Percentiles rank a stretch among this genome's conserved stretches.
These are phyloP conservation scores for Phytophthora melonis DNA, from an alignment of 352 stramenopile species.

Conservation along the genomic window DNA sequence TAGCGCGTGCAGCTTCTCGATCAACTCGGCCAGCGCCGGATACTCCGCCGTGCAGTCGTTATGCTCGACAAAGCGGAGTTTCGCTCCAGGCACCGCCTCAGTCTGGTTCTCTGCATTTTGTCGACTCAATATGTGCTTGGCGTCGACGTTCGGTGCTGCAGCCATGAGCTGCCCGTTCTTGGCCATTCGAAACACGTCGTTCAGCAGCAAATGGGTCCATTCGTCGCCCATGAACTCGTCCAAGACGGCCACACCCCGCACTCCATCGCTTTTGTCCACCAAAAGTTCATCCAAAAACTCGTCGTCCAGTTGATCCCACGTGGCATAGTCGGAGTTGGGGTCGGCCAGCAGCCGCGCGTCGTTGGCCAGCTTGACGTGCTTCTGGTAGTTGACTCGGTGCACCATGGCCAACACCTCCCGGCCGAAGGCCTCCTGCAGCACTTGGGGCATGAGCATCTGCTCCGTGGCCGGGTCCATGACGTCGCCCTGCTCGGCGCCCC, in stretches of 20 bases:
- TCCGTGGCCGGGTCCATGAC: slow-evolving; percentile 84
- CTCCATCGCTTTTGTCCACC: slow-evolving; percentile 1
- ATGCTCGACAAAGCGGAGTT: slow-evolving; percentile 72
- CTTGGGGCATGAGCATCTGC: slow-evolving; percentile 68
- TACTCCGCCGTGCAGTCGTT: slow-evolving; percentile 66
- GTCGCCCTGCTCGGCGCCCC: slow-evolving; percentile 74
- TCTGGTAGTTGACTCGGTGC: slow-evolving; percentile 83
- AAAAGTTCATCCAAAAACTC: slow-evolving; percentile 57
- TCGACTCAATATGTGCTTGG: slow-evolving; percentile 27
- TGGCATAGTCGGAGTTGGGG: slow-evolving; percentile 58
- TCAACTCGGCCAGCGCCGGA: slow-evolving; percentile 74
- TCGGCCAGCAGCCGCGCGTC: slow-evolving; percentile 70
- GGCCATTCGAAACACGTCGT: slow-evolving; percentile 74
- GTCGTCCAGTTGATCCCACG: slow-evolving; percentile 71
- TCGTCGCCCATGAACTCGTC: slow-evolving; percentile 87
- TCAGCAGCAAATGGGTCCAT: slow-evolving; percentile 69
- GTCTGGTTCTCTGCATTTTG: slow-evolving; percentile 13
- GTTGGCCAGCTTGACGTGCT: slow-evolving; percentile 80
- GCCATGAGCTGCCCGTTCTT: slow-evolving; percentile 62
- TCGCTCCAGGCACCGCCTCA: slow-evolving; percentile 24
- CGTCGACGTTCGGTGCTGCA: slow-evolving; percentile 33
- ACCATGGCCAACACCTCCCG: slow-evolving; percentile 87
- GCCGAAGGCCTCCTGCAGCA: slow-evolving; percentile 88
- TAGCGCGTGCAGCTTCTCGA: slow-evolving; percentile 79
- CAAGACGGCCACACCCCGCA: slow-evolving; percentile 56